A percentile compares a stretch with the other conserved stretches of the same genome.
Conservation (phyloP, 805 yeast species). For the Candida hungchunana region DNA sequence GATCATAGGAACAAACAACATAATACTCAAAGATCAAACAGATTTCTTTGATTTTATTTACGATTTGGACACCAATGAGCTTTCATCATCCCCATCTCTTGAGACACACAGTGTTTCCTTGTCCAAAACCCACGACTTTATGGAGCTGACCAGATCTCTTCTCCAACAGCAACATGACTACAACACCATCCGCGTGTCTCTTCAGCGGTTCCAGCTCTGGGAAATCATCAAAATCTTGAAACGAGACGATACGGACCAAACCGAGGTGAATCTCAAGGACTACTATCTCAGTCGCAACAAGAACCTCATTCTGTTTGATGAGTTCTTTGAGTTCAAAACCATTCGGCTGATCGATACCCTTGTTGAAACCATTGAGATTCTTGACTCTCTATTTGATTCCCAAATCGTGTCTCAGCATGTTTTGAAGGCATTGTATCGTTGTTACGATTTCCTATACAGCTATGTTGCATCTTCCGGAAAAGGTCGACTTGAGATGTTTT, state of each 20-base stretch:
- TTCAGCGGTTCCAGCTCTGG: conserved; percentile 30
- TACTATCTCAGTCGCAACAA: conserved; percentile 29
- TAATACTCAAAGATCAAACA: conserved; percentile 51
- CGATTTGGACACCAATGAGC: conserved; percentile 51
- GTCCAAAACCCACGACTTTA: conserved; percentile 21
- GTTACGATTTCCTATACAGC: conserved; percentile 10
- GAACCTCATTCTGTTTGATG: conserved; percentile 31
- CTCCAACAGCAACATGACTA: conserved; percentile 26
- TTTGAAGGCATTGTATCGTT: neutral
- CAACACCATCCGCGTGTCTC: conserved; percentile 23
- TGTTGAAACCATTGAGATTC: conserved; percentile 9
- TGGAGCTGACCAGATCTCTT: conserved; percentile 13
- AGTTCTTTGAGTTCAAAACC: conserved; percentile 29
- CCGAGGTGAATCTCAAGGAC: conserved; percentile 27
- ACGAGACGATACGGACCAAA: conserved; percentile 10
- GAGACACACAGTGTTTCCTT: conserved; percentile 17
- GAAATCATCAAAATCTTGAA: conserved; percentile 30
- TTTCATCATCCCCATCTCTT: conserved; percentile 6
- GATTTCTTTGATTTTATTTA: conserved; percentile 58
- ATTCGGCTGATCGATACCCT: conserved; percentile 21
- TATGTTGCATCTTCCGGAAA: conserved; percentile 2
- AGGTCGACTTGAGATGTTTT: conserved; percentile 18
- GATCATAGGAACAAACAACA: conserved; percentile 66
- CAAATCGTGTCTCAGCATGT: too few species aligned
- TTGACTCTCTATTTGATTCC: too few species aligned